These are phyloP conservation scores for Linanthus parryae DNA, from an alignment of 148 eudicot species.

Conservation along the genomic window DNA sequence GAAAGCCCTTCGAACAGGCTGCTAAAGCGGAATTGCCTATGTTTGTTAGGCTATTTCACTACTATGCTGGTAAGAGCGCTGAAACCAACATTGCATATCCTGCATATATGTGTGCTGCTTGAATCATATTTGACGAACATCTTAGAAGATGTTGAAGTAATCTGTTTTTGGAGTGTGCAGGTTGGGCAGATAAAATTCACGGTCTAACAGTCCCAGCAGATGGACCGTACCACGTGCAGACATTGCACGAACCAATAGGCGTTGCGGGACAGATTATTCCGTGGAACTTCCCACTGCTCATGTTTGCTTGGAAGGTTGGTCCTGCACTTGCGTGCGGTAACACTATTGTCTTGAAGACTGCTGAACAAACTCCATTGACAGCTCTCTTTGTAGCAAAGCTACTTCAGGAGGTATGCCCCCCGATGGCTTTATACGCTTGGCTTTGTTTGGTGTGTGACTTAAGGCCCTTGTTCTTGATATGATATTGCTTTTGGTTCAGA, in stretches of 20 bases:
- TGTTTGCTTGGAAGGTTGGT: slow-evolving; percentile 29
- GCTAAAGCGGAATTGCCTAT: slow-evolving; percentile 35
- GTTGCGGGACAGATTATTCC: slow-evolving; percentile 27
- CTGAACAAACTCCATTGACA: slow-evolving; percentile 27
- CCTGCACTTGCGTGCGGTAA: slow-evolving; percentile 27
- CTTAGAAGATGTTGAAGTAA: background rate
- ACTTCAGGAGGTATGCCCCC: slow-evolving; percentile 17
- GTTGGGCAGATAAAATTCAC: slow-evolving; percentile 30
- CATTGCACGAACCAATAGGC: slow-evolving; percentile 24
- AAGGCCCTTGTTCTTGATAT: no score
- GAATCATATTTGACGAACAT: no score
- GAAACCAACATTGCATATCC: background rate
- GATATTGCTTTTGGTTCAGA: no score
- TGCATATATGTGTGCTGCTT: no score
- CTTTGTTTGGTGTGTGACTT: background rate
- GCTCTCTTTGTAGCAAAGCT: slow-evolving; percentile 24
- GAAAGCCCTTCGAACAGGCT: slow-evolving; percentile 50
- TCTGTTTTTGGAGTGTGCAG: slow-evolving; percentile 8
- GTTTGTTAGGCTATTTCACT: slow-evolving; percentile 48
- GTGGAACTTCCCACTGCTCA: slow-evolving; percentile 23
- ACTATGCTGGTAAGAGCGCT: slow-evolving; percentile 48
- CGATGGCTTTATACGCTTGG: background rate
- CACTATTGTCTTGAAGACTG: slow-evolving; percentile 24
- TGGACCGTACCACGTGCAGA: slow-evolving; percentile 24
- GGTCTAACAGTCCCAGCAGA: slow-evolving; percentile 24